Conservation (phyloP, 257 asterid genomes). For the Knoxia roxburghii region DNA sequence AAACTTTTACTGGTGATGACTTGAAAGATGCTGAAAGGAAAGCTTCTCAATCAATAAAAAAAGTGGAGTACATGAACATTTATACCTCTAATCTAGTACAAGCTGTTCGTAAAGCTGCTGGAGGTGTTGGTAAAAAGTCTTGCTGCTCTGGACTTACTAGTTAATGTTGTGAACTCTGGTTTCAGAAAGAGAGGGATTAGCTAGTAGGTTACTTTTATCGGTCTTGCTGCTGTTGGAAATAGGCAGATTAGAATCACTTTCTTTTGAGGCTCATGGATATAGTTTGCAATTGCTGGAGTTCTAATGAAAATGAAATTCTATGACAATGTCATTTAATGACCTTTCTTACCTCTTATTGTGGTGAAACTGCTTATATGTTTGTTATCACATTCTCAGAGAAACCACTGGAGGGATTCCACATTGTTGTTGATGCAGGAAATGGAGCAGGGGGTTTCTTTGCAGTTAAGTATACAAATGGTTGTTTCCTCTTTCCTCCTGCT, state of each 20-base stretch:
- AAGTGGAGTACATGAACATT: constrained; percentile 79
- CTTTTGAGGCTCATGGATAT: background rate
- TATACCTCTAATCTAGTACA: constrained; percentile 90
- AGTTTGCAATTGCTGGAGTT: background rate
- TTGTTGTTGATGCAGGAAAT: constrained; percentile 98
- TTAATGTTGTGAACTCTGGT: background rate
- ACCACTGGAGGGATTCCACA: constrained; percentile 96
- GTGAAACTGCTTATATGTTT: constrained; percentile 23
- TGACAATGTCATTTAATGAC: too few species aligned
- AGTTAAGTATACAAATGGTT: constrained; percentile 11
- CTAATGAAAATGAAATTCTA: background rate
- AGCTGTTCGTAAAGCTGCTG: constrained; percentile 95
- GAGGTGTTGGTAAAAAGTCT: constrained; percentile 51
- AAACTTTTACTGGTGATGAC: constrained; percentile 50
- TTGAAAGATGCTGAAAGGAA: constrained; percentile 36
- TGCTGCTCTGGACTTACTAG: constrained; percentile 1
- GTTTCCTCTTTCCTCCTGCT: constrained; percentile 10
- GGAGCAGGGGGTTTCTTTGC: constrained; percentile 99
- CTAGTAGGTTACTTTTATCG: constrained; percentile 3
- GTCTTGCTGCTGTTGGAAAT: background rate
- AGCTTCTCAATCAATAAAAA: constrained; percentile 48
- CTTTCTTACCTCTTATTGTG: constrained; percentile 8
- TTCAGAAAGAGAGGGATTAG: background rate
- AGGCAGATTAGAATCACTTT: background rate
- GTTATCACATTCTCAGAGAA: constrained; percentile 53